Percentiles rank a stretch among this genome's conserved stretches.
phyloP scores from a whole-genome alignment of 495 filamentous ascomycete genomes.

The Podospora pseudoanserina region DNA sequence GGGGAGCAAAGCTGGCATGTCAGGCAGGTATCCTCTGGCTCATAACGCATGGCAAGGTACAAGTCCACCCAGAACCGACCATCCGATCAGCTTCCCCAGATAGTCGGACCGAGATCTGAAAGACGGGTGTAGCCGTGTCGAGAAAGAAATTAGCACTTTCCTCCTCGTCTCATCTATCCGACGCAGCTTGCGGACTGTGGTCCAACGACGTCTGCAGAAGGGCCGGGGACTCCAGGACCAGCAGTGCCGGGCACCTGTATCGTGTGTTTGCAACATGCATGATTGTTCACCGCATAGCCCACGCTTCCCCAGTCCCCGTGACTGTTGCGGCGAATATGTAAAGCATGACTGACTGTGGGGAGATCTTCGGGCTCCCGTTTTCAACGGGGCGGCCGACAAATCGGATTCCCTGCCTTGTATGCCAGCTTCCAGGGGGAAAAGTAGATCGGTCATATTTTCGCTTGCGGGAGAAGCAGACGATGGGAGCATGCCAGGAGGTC shows the following conservation, averaged over 20 bases:
- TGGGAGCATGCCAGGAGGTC: not conserved
- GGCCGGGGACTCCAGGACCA: too few relatives aligned
- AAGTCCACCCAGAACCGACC: not conserved
- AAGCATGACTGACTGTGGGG: not conserved
- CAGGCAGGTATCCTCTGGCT: not conserved
- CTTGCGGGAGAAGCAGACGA: not conserved
- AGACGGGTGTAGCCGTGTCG: not conserved
- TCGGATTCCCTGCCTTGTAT: not conserved
- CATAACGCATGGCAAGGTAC: not conserved
- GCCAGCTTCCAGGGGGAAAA: not conserved
- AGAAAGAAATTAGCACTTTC: not conserved
- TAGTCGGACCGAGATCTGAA: not conserved
- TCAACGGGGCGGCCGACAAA: not conserved
- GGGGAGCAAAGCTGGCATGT: not conserved
- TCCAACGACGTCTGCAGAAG: not conserved
- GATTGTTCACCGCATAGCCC: not conserved
- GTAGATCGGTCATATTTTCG: conserved; percentile 2
- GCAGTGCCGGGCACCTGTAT: not conserved
- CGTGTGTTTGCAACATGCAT: not conserved
- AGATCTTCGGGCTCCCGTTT: not conserved
- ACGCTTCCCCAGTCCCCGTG: not conserved
- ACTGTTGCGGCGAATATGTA: not conserved
- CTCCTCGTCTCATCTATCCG: not conserved
- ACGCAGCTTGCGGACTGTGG: not conserved
- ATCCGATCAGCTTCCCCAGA: not conserved